Base-by-base conservation (phyloP, 352 stramenopile species). In the Pythium myriotylum region DNA sequence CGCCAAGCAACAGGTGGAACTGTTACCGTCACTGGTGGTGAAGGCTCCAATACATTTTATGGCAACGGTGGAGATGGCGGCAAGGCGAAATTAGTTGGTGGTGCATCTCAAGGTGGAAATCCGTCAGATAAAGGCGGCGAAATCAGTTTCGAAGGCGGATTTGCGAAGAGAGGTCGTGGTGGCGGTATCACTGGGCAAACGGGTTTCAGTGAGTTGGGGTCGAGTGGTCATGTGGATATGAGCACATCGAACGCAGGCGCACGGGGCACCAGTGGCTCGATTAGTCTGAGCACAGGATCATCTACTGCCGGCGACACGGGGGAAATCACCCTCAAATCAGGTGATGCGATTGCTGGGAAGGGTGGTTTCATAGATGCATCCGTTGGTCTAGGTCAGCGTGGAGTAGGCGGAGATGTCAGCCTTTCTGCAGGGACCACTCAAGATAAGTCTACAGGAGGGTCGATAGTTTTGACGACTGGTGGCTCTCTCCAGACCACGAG, bases 1-100 rank as follows among this genome's bases (percentile, higher is more conserved):
- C 54, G 59, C 37, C 61, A 70, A 23, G 62, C 56, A 5, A 76
- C 48, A 65, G 85, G 78, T 33, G 84, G 84, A 24, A 63, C 68
- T 23, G 73, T 91, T 16, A 72, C 68, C 4, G 41, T 94, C 37
- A 81, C 82, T 55, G 77, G 76, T 23, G 77, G 76, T 14, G 84
- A 91, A 78, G 84, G 84, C 23, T 68, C 71, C 2, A 88, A 75
- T 29, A 68, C 58, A 37, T 75, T 79, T 62, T 92, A 82, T 53
- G 84, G 71, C 2, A 81, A 94, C 62, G 90, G 91, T 46, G 92
- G 92, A 20, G 78, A 88, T 59, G 92, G 93, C n/a, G 94, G 92
- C 33, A 67, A 81, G n/a, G 73, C 98, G 14, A 79, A 87, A 9
- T 42, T 98, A 26, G 80, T 77, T 61, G 91, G 89, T 56, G 92